Base-by-base conservation (phyloP, 2,329 filamentous ascomycete species). In the Scedosporium apiospermum region DNA sequence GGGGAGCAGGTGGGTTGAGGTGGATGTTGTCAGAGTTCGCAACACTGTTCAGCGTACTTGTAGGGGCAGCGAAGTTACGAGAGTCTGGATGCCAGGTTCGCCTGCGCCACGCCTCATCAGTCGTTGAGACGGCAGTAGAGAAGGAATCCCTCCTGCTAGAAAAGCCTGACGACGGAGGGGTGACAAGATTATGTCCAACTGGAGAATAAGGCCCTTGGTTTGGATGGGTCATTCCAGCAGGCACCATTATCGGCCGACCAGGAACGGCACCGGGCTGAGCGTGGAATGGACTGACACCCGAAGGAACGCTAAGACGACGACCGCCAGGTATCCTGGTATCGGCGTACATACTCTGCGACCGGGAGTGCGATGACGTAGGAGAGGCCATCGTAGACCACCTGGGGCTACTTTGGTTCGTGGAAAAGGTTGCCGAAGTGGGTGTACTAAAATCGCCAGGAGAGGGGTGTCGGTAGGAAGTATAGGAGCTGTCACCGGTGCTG, bases 51-150 rank as follows among this genome's bases (percentile, higher is more conserved):
- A 96, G 74, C 93, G 60, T 61, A 14, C 87, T 89, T 16, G 84
- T 82, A 58, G 87, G 85, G 38, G 86, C 78, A 64, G 81, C 81
- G 65, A 85, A 86, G 65, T 82, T 82, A 16, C 83, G 81, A 64
- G 86, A 89, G 65, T 91, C 90, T 0, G 91, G 90, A 74, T 97
- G 93, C 93, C 93, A 97, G 2, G 93, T 97, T 61, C 92, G 84
- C 65, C 93, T 82, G 66, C 92, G 86, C 83, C 87, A 90, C 62
- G 90, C 89, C 51, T 91, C 87, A 65, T 96, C 91, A 0, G 83
- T 77, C 21, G 80, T 78, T 60, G 81, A 84, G n/a, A n/a, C 41
- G 18, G 44, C 26, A 16, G 62, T 41, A 7, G 82, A 77, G 2
- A 78, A 78, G 0, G 89, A 89, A 49, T 92, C 89, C 51, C 88